Base-by-base conservation (phyloP, 2,329 filamentous ascomycete genomes). In the Monosporascus sp. region DNA sequence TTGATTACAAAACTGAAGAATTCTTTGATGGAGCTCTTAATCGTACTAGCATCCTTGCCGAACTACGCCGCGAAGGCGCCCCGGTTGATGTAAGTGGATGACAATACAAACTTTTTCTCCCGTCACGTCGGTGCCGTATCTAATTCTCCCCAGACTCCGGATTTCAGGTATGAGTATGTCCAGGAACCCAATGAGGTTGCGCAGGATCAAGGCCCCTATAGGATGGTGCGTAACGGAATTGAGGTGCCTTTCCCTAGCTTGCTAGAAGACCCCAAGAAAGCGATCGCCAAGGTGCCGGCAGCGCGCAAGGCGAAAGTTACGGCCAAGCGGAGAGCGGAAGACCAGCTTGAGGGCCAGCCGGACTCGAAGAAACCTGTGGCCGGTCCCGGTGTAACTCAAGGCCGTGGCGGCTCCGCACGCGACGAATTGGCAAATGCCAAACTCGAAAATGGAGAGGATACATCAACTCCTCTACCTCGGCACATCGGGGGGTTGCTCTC, bases 251-350 rank as follows among this genome's bases (percentile, higher is more conserved):
- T 65, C 41, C 61, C 65, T 4, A 61, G 61, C 54, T 58, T 60
- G 24, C 49, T 63, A 31, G 73, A 73, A 45, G 67, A 71, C 53
- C 65, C 71, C 51, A 71, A 68, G 51, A 69, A 61, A 26, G 48
- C 52, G n/a, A 53, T 55, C 62, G 52, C 56, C 64, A 58, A 66
- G 59, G 67, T 56, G 57, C 57, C 70, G 58, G 55, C 11, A 14
- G 20, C 64, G 54, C 61, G 67, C 63, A 65, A 71, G 65, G 50
- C 65, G 59, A 61, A 71, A 50, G 49, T 59, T 17, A 50, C 56
- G 60, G 46, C 70, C 63, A 84, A 82, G 68, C 76, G 80, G 24
- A 80, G 75, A 61, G 74, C 79, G 6, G 75, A 74, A 16, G 76
- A 74, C 27, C 75, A 78, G 55, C 72, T 71, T 1, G 78, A 81